Percentiles rank a stretch among this genome's conserved stretches.
Conservation (phyloP, 1,284 basidiomycete species). For the Tylopilus sp. region DNA sequence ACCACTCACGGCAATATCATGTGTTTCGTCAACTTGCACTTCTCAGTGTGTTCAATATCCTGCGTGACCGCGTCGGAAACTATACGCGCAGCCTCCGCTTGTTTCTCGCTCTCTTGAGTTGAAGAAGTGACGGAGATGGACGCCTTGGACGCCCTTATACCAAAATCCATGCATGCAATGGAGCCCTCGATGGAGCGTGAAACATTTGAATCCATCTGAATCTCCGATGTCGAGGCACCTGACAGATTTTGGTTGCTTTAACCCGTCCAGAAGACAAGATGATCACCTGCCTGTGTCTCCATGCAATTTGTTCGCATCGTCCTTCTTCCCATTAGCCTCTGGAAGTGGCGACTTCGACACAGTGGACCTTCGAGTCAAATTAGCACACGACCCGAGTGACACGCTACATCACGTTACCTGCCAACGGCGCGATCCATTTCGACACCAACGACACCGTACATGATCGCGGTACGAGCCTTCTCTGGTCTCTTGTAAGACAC, state of each 20-base stretch:
- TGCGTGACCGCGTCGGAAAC: neutral
- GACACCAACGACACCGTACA: neutral
- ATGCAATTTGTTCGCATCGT: neutral
- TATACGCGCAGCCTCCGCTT: neutral
- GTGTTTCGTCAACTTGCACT: neutral
- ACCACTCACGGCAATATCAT: slow-evolving; percentile 7
- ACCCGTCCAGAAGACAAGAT: neutral
- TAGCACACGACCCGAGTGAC: neutral
- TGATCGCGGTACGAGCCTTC: neutral
- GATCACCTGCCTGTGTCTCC: neutral
- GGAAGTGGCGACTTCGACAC: neutral
- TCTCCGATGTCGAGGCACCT: neutral
- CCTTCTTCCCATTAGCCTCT: neutral
- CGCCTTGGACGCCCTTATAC: neutral
- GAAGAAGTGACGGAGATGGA: neutral
- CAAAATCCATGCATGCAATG: neutral
- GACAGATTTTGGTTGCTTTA: neutral
- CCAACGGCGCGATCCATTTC: neutral
- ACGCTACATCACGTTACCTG: slow-evolving; percentile 1
- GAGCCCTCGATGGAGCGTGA: neutral
- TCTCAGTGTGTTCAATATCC: neutral
- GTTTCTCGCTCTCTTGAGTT: neutral
- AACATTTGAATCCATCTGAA: neutral
- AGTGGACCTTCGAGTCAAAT: neutral
- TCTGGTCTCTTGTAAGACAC: neutral